These are phyloP conservation scores for Aspergillus homomorphus DNA, from an alignment of 495 filamentous ascomycete genomes.

Conservation along the genomic window DNA sequence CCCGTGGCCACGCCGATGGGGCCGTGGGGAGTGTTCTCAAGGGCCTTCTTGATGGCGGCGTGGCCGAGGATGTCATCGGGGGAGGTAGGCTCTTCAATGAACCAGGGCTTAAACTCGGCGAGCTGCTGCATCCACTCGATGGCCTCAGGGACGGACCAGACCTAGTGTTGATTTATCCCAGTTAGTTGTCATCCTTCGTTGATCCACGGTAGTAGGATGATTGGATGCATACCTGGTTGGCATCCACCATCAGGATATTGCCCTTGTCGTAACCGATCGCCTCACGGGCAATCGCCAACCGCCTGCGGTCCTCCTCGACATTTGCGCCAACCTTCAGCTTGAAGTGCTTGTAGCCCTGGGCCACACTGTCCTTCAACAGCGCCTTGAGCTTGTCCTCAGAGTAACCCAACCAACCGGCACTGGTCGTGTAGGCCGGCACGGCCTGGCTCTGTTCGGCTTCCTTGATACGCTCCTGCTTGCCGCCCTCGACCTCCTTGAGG, in stretches of 20 bases:
- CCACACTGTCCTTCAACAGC: constrained; percentile 68
- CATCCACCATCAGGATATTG: constrained; percentile 91
- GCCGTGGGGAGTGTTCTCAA: constrained; percentile 59
- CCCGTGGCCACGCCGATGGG: constrained; percentile 83
- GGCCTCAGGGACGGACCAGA: constrained; percentile 90
- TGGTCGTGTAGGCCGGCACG: constrained; percentile 88
- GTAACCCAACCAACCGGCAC: constrained; percentile 94
- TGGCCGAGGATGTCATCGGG: constrained; percentile 91
- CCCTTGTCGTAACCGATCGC: constrained; percentile 84
- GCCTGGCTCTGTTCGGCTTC: constrained; percentile 69
- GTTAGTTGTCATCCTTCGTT: neutral
- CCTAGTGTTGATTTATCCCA: constrained; percentile 29
- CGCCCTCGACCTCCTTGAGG: constrained; percentile 56
- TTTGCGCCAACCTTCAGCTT: constrained; percentile 85
- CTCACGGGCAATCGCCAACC: constrained; percentile 71
- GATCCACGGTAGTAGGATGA: neutral
- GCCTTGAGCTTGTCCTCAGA: constrained; percentile 76
- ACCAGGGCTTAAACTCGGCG: constrained; percentile 86
- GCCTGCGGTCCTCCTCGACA: constrained; percentile 64
- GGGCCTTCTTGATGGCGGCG: constrained; percentile 75
- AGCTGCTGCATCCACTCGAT: constrained; percentile 84
- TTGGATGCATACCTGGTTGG: constrained; percentile 67
- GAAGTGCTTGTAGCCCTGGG: constrained; percentile 79
- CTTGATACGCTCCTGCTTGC: constrained; percentile 62
- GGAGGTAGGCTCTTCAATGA: constrained; percentile 95